These are phyloP conservation scores for Brettanomyces anomalus DNA, from an alignment of 805 yeast genomes.

Conservation along the genomic window DNA sequence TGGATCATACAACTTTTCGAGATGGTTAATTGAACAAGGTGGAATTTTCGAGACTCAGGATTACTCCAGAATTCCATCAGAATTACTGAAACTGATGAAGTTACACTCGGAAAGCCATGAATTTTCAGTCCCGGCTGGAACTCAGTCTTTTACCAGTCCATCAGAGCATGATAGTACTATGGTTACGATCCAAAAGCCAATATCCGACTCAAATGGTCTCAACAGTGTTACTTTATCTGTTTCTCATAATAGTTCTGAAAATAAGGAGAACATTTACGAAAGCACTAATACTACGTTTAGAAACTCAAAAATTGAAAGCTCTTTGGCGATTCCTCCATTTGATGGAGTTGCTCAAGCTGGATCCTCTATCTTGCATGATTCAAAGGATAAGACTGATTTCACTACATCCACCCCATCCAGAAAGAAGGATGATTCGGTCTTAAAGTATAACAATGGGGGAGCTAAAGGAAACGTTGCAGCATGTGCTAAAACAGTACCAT, in stretches of 20 bases:
- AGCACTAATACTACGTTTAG: slow-evolving; percentile 7
- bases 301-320: background rate
- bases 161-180: too few species aligned
- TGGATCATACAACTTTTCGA: slow-evolving; percentile 37
- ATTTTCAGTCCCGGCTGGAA: too few species aligned
- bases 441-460: background rate
- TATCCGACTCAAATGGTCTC: too few species aligned
- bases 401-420: slow-evolving; percentile 7
- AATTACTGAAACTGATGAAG: slow-evolving; percentile 13
- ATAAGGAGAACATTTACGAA: slow-evolving; percentile 35
- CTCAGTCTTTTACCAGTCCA: too few species aligned
- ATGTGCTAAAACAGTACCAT: slow-evolving; percentile 11
- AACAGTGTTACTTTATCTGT: too few species aligned
- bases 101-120: background rate
- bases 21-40: slow-evolving; percentile 35
- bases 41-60: slow-evolving; percentile 13
- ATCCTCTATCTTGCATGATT: background rate
- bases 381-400: background rate
- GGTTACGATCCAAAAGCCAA: too few species aligned
- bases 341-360: background rate
- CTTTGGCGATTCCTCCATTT: background rate
- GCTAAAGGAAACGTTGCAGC: background rate
- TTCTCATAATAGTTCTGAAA: slow-evolving; percentile 30
- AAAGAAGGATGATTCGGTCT: background rate
- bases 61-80: slow-evolving; percentile 12